Conservation (phyloP, 129 eudicot genomes). For the Heracleum sosnowskyi region DNA sequence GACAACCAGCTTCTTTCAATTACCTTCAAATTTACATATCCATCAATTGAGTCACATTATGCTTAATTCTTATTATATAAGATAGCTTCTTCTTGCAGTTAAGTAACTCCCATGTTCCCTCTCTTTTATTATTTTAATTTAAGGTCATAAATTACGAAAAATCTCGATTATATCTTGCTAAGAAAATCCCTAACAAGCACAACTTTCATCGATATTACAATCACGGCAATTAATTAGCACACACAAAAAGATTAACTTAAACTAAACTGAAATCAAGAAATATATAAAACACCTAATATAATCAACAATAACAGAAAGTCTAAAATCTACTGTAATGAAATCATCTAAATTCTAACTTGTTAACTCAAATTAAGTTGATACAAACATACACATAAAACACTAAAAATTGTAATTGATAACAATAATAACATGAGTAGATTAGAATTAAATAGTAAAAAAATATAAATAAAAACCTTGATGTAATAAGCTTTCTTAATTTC, state of each 20-base stretch:
- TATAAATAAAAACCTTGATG: constrained; percentile 48
- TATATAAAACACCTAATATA: neutral
- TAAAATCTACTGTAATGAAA: neutral
- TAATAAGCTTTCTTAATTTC: constrained; percentile 94
- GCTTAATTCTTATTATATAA: neutral
- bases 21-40: neutral
- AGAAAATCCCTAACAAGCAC: neutral
- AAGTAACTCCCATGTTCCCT: neutral
- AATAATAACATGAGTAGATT: neutral
- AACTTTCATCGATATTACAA: neutral
- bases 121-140: neutral
- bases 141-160: neutral
- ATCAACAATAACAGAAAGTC: neutral
- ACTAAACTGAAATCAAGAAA: neutral
- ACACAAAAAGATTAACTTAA: no score
- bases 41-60: neutral
- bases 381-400: neutral
- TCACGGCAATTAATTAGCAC: neutral
- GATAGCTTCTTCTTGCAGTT: neutral
- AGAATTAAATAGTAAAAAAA: no score
- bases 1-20: neutral
- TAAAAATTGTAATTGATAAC: neutral
- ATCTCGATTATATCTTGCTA: neutral
- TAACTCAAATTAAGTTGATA: neutral
- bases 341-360: neutral